These are phyloP conservation scores for Moricandia moricandioides DNA, from an alignment of 345 rosid species.

Conservation along the genomic window DNA sequence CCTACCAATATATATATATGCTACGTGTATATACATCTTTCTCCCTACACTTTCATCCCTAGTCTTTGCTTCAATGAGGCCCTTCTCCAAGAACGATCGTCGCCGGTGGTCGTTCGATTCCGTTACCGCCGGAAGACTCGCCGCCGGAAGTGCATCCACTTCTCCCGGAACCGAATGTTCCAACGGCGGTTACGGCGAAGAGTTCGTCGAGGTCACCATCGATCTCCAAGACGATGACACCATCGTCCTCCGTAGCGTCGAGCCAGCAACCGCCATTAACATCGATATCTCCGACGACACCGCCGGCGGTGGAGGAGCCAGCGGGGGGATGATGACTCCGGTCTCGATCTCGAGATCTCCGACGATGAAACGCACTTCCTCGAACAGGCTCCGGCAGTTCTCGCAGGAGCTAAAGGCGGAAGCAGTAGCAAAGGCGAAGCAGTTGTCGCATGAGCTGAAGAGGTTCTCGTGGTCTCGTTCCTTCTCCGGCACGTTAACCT, in stretches of 20 bases:
- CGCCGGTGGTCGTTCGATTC: conserved; percentile 92
- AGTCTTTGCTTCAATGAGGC: conserved; percentile 43
- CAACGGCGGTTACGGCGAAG: conserved; percentile 51
- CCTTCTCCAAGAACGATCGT: conserved; percentile 55
- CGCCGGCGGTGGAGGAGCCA: conserved; percentile 5
- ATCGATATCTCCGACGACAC: conserved; percentile 38
- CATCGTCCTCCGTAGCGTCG: conserved; percentile 84
- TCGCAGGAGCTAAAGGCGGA: conserved; percentile 96
- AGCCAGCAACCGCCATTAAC: conserved; percentile 64
- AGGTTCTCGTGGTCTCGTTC: conserved; percentile 77
- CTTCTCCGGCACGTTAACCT: conserved; percentile 38
- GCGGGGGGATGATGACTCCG: conserved; percentile 34
- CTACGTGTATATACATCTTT: conserved; percentile 27
- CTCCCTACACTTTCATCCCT: neutral
- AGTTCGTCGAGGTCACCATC: conserved; percentile 89
- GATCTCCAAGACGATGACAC: conserved; percentile 94
- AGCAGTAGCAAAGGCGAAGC: conserved; percentile 88
- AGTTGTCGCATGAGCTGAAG: conserved; percentile 72
- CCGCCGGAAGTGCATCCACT: conserved; percentile 40
- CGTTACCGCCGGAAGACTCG: conserved; percentile 48
- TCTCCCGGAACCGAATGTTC: conserved; percentile 59
- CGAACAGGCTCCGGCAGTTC: conserved; percentile 58
- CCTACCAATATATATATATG: conserved; percentile 17
- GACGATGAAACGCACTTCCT: conserved; percentile 64
- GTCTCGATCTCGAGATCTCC: conserved; percentile 68